phyloP scores from a whole-genome alignment of 768 basidiomycete species.

The Boletus coccyginus region DNA sequence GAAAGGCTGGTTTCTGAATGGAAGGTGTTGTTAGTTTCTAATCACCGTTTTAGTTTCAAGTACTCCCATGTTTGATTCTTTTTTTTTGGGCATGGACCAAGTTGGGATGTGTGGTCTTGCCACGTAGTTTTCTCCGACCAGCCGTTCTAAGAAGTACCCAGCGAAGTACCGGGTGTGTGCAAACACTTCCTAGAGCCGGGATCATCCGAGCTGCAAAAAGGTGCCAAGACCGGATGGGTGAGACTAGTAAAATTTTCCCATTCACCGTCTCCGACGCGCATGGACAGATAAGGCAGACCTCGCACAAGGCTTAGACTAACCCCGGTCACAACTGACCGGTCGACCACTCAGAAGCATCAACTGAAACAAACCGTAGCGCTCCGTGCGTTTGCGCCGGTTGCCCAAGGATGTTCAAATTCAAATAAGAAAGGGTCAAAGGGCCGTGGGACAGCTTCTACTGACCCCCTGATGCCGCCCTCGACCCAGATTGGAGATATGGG shows the following conservation, averaged over 20 bases:
- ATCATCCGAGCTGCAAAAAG: neutral
- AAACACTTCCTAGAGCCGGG: neutral
- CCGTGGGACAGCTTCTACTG: conserved; percentile 12
- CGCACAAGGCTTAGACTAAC: neutral
- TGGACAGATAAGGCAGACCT: neutral
- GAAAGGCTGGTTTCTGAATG: neutral
- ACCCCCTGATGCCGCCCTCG: conserved; percentile 3
- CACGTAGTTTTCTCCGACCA: neutral
- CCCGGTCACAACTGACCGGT: neutral
- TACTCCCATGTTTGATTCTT: neutral
- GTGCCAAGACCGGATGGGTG: neutral
- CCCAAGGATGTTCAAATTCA: neutral
- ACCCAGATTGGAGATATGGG: neutral
- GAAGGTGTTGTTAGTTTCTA: neutral
- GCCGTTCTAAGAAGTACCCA: too few species aligned
- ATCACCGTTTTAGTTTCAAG: conserved; percentile 23
- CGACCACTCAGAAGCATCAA: neutral
- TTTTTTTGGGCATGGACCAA: neutral
- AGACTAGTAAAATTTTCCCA: neutral
- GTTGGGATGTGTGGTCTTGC: neutral
- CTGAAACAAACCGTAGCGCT: neutral
- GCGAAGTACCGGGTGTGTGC: neutral
- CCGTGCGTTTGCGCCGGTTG: neutral
- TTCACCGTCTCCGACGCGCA: neutral
- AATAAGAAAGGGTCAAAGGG: conserved; percentile 10